Percentiles rank a stretch among this genome's conserved stretches.
Conservation (phyloP, 495 filamentous ascomycete species). For the Bryoglossum gracile region DNA sequence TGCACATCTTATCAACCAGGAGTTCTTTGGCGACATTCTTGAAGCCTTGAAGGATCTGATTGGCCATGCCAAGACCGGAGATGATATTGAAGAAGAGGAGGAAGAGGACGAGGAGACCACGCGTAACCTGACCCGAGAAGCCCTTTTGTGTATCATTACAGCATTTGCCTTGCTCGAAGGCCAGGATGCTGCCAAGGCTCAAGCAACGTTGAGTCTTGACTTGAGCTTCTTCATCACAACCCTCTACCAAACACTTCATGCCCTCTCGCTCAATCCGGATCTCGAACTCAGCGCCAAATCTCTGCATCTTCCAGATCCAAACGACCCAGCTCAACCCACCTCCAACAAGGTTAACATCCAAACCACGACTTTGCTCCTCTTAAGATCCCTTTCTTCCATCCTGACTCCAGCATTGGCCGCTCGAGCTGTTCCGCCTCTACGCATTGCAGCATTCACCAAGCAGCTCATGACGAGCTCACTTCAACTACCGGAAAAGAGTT, state of each 20-base stretch:
- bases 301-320: constrained; percentile 70
- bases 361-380: constrained; percentile 82
- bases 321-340: constrained; percentile 29
- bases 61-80: constrained; percentile 49
- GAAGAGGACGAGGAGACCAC: constrained; percentile 32
- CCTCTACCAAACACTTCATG: constrained; percentile 76
- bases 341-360: constrained; percentile 80
- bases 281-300: constrained; percentile 79
- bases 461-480: constrained; percentile 74
- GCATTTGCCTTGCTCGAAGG: constrained; percentile 90
- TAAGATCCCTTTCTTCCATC: constrained; percentile 72
- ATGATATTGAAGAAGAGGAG: constrained; percentile 39
- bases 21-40: constrained; percentile 94
- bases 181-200: constrained; percentile 68
- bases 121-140: constrained; percentile 71
- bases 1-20: constrained; percentile 92
- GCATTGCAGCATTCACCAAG: constrained; percentile 90
- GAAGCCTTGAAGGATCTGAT: constrained; percentile 92
- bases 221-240: constrained; percentile 90
- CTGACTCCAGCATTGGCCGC: constrained; percentile 60
- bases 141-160: constrained; percentile 90
- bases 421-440: constrained; percentile 58
- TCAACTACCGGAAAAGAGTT: constrained; percentile 84
- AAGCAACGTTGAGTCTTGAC: constrained; percentile 66
- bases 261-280: constrained; percentile 71